Conservation (phyloP, 1,139 yeast species). For the Yamadazyma epiphylla region DNA sequence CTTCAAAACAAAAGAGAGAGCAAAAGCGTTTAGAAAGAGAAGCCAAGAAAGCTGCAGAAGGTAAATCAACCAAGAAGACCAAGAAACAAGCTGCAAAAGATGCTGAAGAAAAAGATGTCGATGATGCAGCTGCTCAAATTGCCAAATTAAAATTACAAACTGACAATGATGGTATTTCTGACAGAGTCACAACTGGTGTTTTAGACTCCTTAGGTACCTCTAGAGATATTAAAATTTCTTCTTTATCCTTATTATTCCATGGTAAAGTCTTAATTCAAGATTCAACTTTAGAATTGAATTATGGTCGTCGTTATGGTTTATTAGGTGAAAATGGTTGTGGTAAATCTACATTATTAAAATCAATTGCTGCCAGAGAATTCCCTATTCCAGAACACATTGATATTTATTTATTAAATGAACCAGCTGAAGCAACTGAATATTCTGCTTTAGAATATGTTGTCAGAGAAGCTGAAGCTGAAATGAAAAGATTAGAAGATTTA, state of each 20-base stretch:
- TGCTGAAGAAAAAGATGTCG: constrained; percentile 59
- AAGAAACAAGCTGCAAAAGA: constrained; percentile 52
- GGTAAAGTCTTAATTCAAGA: constrained; percentile 96
- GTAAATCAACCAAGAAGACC: constrained; percentile 66
- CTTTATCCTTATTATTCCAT: constrained; percentile 90
- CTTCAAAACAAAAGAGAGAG: constrained; percentile 97
- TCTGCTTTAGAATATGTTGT: constrained; percentile 96
- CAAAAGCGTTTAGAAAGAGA: constrained; percentile 64
- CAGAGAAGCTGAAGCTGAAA: constrained; percentile 89
- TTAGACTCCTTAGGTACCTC: constrained; percentile 84
- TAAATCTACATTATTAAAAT: constrained; percentile 88
- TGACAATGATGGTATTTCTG: constrained; percentile 90
- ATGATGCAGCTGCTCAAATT: constrained; percentile 69
- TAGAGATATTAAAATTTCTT: constrained; percentile 87
- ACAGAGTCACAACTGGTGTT: constrained; percentile 98
- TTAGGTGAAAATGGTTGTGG: constrained; percentile 99
- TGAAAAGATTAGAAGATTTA: constrained; percentile 84
- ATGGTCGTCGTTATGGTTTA: constrained; percentile 94
- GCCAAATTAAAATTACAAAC: constrained; percentile 87
- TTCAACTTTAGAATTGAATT: constrained; percentile 86
- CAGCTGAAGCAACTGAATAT: constrained; percentile 89
- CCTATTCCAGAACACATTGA: constrained; percentile 93
- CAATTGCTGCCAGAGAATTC: constrained; percentile 93
- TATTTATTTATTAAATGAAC: constrained; percentile 90
- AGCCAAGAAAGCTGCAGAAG: constrained; percentile 67